phyloP scores from a whole-genome alignment of 371 early-diverging fungal genomes.

The Mucor saturninus region DNA sequence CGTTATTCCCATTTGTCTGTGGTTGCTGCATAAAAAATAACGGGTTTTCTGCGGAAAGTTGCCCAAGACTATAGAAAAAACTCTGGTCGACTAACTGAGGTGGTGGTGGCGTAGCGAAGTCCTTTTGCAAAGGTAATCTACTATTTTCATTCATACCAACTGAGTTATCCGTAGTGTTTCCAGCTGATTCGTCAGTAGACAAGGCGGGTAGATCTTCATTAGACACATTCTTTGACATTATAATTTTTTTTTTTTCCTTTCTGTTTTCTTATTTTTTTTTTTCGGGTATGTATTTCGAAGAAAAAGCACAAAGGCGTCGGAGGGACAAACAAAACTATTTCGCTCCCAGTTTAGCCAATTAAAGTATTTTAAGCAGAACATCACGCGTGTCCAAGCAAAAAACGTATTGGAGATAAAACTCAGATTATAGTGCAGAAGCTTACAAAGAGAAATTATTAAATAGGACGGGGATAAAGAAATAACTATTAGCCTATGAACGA shows the following conservation, averaged over 20 bases:
- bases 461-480: too few relatives aligned
- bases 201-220: constrained; percentile 20
- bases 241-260: background rate
- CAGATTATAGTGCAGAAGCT: too few relatives aligned
- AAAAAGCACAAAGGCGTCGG: too few relatives aligned
- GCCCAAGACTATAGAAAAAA: constrained; percentile 46
- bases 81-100: constrained; percentile 37
- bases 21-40: constrained; percentile 40
- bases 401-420: too few relatives aligned
- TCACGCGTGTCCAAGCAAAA: too few relatives aligned
- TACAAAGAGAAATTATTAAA: too few relatives aligned
- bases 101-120: background rate
- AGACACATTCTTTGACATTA: constrained; percentile 13
- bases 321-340: too few relatives aligned
- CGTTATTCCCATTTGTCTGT: constrained; percentile 10
- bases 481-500: too few relatives aligned
- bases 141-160: background rate
- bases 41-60: constrained; percentile 38
- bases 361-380: too few relatives aligned
- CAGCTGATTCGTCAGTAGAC: constrained; percentile 23
- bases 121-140: constrained; percentile 7
- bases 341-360: too few relatives aligned
- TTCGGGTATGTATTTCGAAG: too few relatives aligned
- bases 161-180: constrained; percentile 19
- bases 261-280: background rate